Conservation (phyloP, 2,329 filamentous ascomycete genomes). For the Biscogniauxia sp. region DNA sequence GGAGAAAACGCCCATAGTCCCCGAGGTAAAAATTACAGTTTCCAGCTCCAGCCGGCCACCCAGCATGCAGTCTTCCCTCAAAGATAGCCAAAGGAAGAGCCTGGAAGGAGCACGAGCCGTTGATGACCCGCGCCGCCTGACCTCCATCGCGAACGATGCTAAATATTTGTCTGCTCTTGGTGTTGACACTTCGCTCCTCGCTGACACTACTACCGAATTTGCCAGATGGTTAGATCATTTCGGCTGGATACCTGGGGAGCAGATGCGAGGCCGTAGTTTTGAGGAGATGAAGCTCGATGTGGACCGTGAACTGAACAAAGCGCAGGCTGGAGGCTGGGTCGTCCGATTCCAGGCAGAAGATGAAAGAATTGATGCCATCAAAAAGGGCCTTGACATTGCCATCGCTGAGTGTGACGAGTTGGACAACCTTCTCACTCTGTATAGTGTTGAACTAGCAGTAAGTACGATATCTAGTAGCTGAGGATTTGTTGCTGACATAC, state of each 20-base stretch:
- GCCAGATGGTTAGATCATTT: conserved; percentile 81
- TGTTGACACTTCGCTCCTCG: conserved; percentile 73
- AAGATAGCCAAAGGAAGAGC: conserved; percentile 30
- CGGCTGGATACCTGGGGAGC: conserved; percentile 77
- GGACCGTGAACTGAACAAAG: conserved; percentile 82
- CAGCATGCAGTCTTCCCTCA: conserved; percentile 39
- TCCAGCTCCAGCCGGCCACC: conserved; percentile 41
- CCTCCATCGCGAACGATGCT: conserved; percentile 69
- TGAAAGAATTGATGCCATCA: conserved; percentile 83
- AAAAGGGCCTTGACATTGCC: conserved; percentile 81
- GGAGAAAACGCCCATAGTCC: conserved; percentile 40
- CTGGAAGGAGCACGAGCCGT: conserved; percentile 35
- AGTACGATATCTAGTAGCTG: conserved; percentile 33
- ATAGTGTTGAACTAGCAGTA: conserved; percentile 90
- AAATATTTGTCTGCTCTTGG: conserved; percentile 77
- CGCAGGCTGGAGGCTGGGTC: conserved; percentile 91
- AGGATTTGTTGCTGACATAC: conserved; percentile 21
- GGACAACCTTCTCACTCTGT: conserved; percentile 89
- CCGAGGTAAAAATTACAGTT: conserved; percentile 58
- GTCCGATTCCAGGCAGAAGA: conserved; percentile 83
- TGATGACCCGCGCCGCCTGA: conserved; percentile 57
- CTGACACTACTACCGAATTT: conserved; percentile 75
- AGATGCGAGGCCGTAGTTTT: conserved; percentile 71
- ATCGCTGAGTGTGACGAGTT: conserved; percentile 95
- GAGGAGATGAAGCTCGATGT: conserved; percentile 81